Conservation (phyloP, 2,329 filamentous ascomycete genomes). For the Botrytis aclada region DNA sequence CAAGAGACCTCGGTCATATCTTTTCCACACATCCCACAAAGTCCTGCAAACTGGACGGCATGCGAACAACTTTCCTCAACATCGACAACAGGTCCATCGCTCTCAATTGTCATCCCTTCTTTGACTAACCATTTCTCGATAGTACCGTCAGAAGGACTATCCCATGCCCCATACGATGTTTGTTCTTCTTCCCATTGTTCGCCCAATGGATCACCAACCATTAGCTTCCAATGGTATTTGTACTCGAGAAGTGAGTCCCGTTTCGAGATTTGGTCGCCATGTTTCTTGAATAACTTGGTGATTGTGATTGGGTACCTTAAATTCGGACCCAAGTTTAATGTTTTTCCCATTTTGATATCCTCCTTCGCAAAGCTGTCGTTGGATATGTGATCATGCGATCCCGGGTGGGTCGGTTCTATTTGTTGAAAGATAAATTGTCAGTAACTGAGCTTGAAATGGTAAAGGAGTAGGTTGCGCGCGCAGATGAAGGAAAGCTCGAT, state of each 20-base stretch:
- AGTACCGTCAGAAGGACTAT: constrained; percentile 78
- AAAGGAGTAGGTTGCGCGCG: not conserved
- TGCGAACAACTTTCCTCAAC: constrained; percentile 91
- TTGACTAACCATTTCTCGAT: constrained; percentile 73
- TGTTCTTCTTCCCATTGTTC: constrained; percentile 65
- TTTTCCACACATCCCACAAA: constrained; percentile 90
- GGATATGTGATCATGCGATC: constrained; percentile 36
- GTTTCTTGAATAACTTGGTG: constrained; percentile 74
- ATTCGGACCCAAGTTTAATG: constrained; percentile 54
- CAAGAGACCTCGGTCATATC: constrained; percentile 93
- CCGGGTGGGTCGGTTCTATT: constrained; percentile 22
- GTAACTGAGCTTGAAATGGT: constrained; percentile 22
- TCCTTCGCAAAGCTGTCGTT: constrained; percentile 30
- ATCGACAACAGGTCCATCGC: constrained; percentile 61
- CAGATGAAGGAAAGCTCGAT: not conserved
- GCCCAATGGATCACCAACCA: constrained; percentile 64
- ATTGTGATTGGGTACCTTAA: constrained; percentile 94
- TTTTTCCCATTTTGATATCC: constrained; percentile 44
- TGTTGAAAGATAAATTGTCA: not conserved
- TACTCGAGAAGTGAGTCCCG: constrained; percentile 82
- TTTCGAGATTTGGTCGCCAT: constrained; percentile 72
- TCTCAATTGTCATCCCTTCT: constrained; percentile 61
- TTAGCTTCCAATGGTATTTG: constrained; percentile 76
- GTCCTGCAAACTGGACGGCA: constrained; percentile 83
- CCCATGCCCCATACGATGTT: constrained; percentile 72